These are phyloP conservation scores for Pythium biforme DNA, from an alignment of 352 stramenopile species.

Conservation along the genomic window DNA sequence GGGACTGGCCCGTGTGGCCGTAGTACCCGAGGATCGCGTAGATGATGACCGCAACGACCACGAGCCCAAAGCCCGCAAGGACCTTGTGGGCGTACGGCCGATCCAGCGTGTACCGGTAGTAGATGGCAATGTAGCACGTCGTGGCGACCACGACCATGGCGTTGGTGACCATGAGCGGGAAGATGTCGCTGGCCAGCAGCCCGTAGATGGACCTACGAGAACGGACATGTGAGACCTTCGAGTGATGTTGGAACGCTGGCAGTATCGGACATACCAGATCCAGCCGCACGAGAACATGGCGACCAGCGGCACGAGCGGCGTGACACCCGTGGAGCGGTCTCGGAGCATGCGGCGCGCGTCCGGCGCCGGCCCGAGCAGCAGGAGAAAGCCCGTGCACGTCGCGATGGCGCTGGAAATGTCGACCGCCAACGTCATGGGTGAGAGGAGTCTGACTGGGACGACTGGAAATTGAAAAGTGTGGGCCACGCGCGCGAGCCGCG, in stretches of 20 bases:
- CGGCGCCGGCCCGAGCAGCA: constrained; percentile 40
- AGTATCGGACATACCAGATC: constrained; percentile 9
- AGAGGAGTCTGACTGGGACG: too few relatives aligned
- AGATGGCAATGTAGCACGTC: constrained; percentile 42
- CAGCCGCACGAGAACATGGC: constrained; percentile 32
- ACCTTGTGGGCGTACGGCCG: constrained; percentile 39
- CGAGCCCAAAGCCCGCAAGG: constrained; percentile 19
- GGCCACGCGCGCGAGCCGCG: too few relatives aligned
- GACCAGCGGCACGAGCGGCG: constrained; percentile 46
- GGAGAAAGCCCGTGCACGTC: constrained; percentile 27
- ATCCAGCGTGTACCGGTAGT: constrained; percentile 43
- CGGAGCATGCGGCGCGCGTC: constrained; percentile 31
- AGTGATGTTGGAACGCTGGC: background rate
- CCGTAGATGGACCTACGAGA: constrained; percentile 39
- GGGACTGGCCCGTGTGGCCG: constrained; percentile 32
- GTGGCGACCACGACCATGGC: constrained; percentile 35
- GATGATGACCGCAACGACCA: constrained; percentile 29
- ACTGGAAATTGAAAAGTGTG: too few relatives aligned
- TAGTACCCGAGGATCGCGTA: constrained; percentile 40
- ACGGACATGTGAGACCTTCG: background rate
- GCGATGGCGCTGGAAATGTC: constrained; percentile 30
- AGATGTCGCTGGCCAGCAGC: constrained; percentile 43
- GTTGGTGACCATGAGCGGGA: constrained; percentile 45
- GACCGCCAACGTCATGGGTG: constrained; percentile 7
- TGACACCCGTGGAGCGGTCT: constrained; percentile 34